Conservation (phyloP, 495 filamentous ascomycete species). For the Tuber calosporum region DNA sequence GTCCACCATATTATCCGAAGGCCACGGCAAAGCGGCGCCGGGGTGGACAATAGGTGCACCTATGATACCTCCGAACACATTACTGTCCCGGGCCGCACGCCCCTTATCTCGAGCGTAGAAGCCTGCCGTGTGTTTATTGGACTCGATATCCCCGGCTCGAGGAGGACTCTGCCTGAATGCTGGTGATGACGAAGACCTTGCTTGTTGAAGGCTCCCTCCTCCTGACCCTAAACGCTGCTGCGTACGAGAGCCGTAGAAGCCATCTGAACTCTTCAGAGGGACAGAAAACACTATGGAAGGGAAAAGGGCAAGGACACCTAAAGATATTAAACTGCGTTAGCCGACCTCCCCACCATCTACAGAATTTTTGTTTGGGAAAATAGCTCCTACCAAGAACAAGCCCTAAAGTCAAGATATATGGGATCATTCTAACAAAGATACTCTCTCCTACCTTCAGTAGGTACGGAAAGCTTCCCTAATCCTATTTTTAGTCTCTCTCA, state of each 20-base stretch:
- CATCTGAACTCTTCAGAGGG: slow-evolving; percentile 12
- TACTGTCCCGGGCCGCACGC: slow-evolving; percentile 19
- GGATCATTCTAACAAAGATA: slow-evolving; percentile 34
- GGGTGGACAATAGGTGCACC: slow-evolving; percentile 38
- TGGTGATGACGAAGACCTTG: slow-evolving; percentile 17
- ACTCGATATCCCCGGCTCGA: slow-evolving; percentile 23
- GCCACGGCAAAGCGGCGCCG: slow-evolving; percentile 27
- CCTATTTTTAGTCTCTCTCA: neutral
- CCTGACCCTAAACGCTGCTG: slow-evolving; percentile 10
- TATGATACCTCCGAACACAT: slow-evolving; percentile 31
- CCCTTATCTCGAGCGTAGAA: slow-evolving; percentile 13
- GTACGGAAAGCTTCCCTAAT: slow-evolving; percentile 31
- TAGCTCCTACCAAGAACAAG: slow-evolving; percentile 31
- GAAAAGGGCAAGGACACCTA: slow-evolving; percentile 27
- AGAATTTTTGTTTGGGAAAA: neutral
- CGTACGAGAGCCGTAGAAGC: slow-evolving; percentile 11
- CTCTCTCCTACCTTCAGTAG: slow-evolving; percentile 30
- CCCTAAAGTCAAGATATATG: slow-evolving; percentile 30
- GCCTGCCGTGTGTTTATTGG: slow-evolving; percentile 19
- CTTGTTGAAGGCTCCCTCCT: slow-evolving; percentile 3
- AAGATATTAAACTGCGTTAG: neutral
- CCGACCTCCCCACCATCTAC: neutral
- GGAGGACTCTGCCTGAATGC: slow-evolving; percentile 12
- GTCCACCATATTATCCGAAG: slow-evolving; percentile 11
- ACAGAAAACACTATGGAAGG: slow-evolving; percentile 29